Evolutionary conservation across 2,329 filamentous ascomycete genomes (phyloP).

Genomic region (Colletotrichum chlorophyti): DNA sequence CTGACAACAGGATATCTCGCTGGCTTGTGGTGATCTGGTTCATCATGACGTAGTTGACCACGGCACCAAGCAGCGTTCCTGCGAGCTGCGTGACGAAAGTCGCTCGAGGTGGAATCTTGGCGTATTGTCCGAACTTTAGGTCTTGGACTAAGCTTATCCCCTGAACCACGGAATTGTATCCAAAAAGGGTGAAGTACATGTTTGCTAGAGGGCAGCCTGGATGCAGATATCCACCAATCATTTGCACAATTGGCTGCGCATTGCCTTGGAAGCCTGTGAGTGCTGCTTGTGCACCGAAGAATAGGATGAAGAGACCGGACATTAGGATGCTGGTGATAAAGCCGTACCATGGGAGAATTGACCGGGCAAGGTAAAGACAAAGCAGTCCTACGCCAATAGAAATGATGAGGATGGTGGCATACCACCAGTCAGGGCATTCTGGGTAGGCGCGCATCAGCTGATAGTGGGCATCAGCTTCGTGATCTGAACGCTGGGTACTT

Average conservation of each 20-base stretch:
- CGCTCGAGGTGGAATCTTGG: constrained; percentile 24
- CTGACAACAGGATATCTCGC: constrained; percentile 42
- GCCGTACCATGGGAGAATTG: too few species aligned
- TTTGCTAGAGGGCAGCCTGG: constrained; percentile 46
- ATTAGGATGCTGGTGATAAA: constrained; percentile 47
- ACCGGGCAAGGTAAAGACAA: too few species aligned
- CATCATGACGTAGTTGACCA: constrained; percentile 54
- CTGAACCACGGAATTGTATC: constrained; percentile 39
- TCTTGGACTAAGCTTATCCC: constrained; percentile 37
- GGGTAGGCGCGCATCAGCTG: too few species aligned
- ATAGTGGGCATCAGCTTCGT: constrained; percentile 46
- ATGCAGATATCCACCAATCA: constrained; percentile 54
- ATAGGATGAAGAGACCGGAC: constrained; percentile 42
- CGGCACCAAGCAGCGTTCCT: constrained; percentile 46
- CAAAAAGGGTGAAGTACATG: constrained; percentile 50
- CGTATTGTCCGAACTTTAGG: constrained; percentile 42
- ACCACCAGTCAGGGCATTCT: constrained; percentile 50
- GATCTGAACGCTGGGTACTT: neutral
- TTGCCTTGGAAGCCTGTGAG: constrained; percentile 48
- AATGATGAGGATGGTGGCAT: constrained; percentile 39
- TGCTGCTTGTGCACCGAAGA: constrained; percentile 46
- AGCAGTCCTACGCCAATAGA: constrained; percentile 43
- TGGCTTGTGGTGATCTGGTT: constrained; percentile 50
- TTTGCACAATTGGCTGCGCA: constrained; percentile 47
- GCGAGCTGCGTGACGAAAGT: constrained; percentile 44